These are phyloP conservation scores for Cyclotella baltica DNA, from an alignment of 108 stramenopile species.

Conservation along the genomic window DNA sequence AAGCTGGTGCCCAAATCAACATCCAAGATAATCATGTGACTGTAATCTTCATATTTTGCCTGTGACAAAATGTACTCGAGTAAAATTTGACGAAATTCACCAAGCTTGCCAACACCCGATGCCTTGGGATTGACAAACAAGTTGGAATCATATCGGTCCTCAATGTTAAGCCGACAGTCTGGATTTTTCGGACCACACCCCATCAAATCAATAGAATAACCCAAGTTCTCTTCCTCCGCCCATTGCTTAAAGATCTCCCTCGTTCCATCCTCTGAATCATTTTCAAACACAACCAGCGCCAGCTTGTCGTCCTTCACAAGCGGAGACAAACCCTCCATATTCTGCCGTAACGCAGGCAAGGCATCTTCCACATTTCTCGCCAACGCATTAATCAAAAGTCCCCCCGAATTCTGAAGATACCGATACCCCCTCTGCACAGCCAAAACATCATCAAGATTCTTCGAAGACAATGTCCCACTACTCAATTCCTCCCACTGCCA, in stretches of 20 bases:
- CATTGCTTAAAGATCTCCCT: conserved; percentile 47
- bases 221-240: conserved; percentile 29
- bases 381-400: conserved; percentile 57
- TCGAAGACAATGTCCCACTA: conserved; percentile 45
- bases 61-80: conserved; percentile 49
- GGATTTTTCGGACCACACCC: conserved; percentile 52
- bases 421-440: conserved; percentile 50
- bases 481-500: conserved; percentile 48
- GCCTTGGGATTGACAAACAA: conserved; percentile 40
- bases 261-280: conserved; percentile 61
- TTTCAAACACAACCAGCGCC: conserved; percentile 58
- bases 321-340: conserved; percentile 52
- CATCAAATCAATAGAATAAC: conserved; percentile 55
- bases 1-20: conserved; percentile 53
- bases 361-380: conserved; percentile 53
- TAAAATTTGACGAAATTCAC: conserved; percentile 57
- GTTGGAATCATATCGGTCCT: conserved; percentile 56
- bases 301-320: conserved; percentile 49
- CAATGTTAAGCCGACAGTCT: conserved; percentile 50
- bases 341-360: conserved; percentile 45
- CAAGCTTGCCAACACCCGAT: conserved; percentile 57
- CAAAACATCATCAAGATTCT: conserved; percentile 55
- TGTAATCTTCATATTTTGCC: conserved; percentile 49
- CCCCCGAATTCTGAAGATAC: conserved; percentile 46
- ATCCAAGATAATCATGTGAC: conserved; percentile 62